phyloP scores from a whole-genome alignment of 257 asterid species.

The Cinchona pubescens region DNA sequence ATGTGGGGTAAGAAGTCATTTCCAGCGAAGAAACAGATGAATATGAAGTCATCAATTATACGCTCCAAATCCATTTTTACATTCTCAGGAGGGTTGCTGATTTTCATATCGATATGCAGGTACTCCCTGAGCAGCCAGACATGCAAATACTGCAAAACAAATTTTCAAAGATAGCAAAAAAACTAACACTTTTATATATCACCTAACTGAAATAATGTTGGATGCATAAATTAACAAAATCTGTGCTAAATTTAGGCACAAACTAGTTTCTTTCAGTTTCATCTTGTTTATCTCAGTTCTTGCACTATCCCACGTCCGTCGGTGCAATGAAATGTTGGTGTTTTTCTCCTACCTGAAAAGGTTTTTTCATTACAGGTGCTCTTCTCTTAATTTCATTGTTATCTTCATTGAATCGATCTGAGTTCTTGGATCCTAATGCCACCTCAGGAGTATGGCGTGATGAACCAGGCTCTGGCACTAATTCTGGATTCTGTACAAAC shows the following conservation, averaged over 20 bases:
- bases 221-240: too few species aligned
- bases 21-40: constrained; percentile 63
- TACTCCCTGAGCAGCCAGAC: constrained; percentile 57
- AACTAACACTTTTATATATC: neutral
- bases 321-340: neutral
- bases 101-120: constrained; percentile 42
- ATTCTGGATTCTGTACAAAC: neutral
- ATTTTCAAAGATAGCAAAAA: neutral
- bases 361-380: neutral
- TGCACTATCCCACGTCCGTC: too few species aligned
- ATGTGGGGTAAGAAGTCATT: constrained; percentile 67
- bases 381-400: neutral
- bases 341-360: constrained; percentile 15
- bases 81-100: constrained; percentile 30
- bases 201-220: neutral
- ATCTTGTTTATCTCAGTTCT: too few species aligned
- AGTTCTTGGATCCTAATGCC: neutral
- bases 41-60: constrained; percentile 53
- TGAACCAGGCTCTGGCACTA: neutral
- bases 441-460: neutral
- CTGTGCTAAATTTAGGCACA: too few species aligned
- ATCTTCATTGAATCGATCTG: neutral
- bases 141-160: constrained; percentile 44
- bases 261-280: too few species aligned
- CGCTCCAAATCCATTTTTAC: constrained; percentile 44